Conservation (phyloP, 2,329 filamentous ascomycete genomes). For the Venturia asperata region DNA sequence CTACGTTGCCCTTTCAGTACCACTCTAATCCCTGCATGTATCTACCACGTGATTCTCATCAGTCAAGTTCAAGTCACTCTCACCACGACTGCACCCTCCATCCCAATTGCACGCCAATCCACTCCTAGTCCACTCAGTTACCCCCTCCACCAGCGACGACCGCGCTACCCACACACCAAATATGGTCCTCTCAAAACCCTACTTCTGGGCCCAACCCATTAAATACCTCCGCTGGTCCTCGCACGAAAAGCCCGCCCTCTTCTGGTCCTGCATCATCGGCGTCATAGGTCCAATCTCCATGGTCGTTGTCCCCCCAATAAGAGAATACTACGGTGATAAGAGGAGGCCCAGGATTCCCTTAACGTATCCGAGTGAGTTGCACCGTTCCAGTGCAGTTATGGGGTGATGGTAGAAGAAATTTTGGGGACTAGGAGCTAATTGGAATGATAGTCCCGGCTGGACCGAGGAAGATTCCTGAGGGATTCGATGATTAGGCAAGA, state of each 20-base stretch:
- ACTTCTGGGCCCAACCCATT: constrained; percentile 76
- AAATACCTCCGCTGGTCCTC: constrained; percentile 83
- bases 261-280: constrained; percentile 77
- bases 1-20: constrained; percentile 17
- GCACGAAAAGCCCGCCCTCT: constrained; percentile 82
- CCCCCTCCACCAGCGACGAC: too few species aligned
- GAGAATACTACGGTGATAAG: constrained; percentile 68
- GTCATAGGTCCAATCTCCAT: constrained; percentile 63
- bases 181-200: constrained; percentile 15
- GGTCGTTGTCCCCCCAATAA: constrained; percentile 64
- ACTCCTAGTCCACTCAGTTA: not conserved
- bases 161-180: not conserved
- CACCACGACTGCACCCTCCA: not conserved
- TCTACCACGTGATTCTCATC: not conserved
- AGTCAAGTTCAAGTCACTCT: not conserved
- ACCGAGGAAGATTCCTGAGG: constrained; percentile 21
- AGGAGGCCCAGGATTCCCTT: constrained; percentile 67
- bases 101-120: not conserved
- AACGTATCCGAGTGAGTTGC: constrained; percentile 78
- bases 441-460: constrained; percentile 20
- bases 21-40: not conserved
- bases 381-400: not conserved
- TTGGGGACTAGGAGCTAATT: constrained; percentile 15
- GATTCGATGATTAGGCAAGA: constrained; percentile 19
- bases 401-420: constrained; percentile 21